phyloP scores from a whole-genome alignment of 1,284 basidiomycete genomes.

The Spongispora temasekensis region DNA sequence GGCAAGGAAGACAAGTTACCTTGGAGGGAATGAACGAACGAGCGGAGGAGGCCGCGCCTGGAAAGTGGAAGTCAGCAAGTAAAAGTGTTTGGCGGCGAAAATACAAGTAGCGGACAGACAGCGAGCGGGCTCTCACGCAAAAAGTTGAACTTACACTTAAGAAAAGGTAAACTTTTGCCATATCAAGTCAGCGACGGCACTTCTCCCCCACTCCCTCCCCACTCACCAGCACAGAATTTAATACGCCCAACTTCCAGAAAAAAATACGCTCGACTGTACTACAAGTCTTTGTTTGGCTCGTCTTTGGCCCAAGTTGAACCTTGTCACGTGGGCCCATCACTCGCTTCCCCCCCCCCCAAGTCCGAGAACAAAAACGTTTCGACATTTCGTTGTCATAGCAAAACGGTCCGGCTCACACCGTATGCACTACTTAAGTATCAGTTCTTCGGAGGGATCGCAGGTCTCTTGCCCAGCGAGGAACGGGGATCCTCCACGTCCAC shows the following conservation, averaged over 20 bases:
- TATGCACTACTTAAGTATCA: background rate
- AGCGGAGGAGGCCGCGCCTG: constrained; percentile 74
- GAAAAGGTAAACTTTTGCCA: constrained; percentile 39
- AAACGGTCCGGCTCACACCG: background rate
- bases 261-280: too few species aligned
- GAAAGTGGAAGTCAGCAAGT: constrained; percentile 26
- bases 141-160: constrained; percentile 33
- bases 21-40: constrained; percentile 57
- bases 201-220: constrained; percentile 1
- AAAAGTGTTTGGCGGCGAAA: constrained; percentile 2
- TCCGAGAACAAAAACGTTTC: background rate
- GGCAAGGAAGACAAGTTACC: constrained; percentile 39
- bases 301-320: constrained; percentile 31
- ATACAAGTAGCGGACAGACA: constrained; percentile 6
- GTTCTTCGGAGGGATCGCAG: constrained; percentile 15
- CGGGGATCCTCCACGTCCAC: constrained; percentile 40
- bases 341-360: background rate
- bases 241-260: too few species aligned
- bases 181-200: constrained; percentile 29
- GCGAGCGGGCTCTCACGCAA: constrained; percentile 45
- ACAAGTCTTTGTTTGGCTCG: constrained; percentile 26
- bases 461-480: constrained; percentile 34
- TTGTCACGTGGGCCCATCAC: constrained; percentile 32
- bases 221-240: constrained; percentile 11
- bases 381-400: constrained; percentile 19